Evolutionary conservation across 148 eudicot species (phyloP).

Genomic region (Suaeda aralocaspica): DNA sequence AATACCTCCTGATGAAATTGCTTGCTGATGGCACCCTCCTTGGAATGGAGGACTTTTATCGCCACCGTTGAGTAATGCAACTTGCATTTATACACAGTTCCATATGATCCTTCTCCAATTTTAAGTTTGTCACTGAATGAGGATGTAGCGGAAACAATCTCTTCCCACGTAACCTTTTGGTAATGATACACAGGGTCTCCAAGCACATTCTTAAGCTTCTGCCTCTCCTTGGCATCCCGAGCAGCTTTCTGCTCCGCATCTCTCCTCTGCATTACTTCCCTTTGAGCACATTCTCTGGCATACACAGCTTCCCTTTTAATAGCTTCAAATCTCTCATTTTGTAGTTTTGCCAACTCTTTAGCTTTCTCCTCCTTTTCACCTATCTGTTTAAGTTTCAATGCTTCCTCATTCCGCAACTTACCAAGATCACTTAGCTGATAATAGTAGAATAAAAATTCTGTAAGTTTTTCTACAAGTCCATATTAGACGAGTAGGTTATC

Average conservation of each 20-base stretch:
- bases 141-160: conserved; percentile 61
- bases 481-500: neutral
- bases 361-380: conserved; percentile 58
- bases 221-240: conserved; percentile 56
- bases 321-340: conserved; percentile 55
- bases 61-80: conserved; percentile 82
- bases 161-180: conserved; percentile 73
- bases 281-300: conserved; percentile 45
- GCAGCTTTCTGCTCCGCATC: conserved; percentile 59
- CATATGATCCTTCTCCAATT: conserved; percentile 78
- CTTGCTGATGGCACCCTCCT: conserved; percentile 46
- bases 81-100: conserved; percentile 78
- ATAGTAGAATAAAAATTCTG: conserved; percentile 6
- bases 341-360: conserved; percentile 53
- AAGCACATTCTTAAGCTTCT: conserved; percentile 59
- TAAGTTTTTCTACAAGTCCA: neutral
- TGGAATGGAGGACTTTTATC: conserved; percentile 70
- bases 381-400: conserved; percentile 50
- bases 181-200: conserved; percentile 39
- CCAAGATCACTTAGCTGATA: conserved; percentile 61
- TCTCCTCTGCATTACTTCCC: conserved; percentile 58
- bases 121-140: conserved; percentile 53
- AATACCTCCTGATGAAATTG: conserved; percentile 83
- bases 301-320: conserved; percentile 55
- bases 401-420: conserved; percentile 52